A percentile compares a stretch with the other conserved stretches of the same genome.
phyloP scores from a whole-genome alignment of 768 basidiomycete genomes.

The Astraeus odoratus region DNA sequence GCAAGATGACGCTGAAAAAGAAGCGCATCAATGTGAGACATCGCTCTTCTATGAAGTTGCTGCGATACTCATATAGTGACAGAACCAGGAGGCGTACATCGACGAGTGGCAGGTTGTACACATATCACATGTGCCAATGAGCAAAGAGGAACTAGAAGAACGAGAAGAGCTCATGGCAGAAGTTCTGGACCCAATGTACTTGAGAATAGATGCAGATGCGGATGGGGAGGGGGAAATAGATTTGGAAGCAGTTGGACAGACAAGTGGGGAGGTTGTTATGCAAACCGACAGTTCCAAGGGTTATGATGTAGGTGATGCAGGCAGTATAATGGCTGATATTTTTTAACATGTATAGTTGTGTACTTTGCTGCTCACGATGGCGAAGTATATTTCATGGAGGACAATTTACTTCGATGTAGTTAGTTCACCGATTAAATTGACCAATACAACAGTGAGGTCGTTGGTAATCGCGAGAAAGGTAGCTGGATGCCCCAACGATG shows the following conservation, averaged over 20 bases:
- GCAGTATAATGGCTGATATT: slow-evolving; percentile 26
- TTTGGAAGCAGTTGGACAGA: slow-evolving; percentile 53
- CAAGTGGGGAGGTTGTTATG: slow-evolving; percentile 33
- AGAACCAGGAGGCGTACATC: slow-evolving; percentile 66
- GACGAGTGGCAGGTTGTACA: slow-evolving; percentile 83
- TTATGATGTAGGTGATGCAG: slow-evolving; percentile 34
- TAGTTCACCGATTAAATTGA: too few species aligned
- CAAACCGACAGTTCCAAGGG: slow-evolving; percentile 33
- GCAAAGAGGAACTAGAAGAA: slow-evolving; percentile 68
- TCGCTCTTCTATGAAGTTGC: slow-evolving; percentile 1
- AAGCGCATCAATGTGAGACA: slow-evolving; percentile 66
- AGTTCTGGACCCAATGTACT: slow-evolving; percentile 59
- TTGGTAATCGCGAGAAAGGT: too few species aligned
- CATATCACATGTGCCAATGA: slow-evolving; percentile 63
- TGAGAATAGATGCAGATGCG: slow-evolving; percentile 46
- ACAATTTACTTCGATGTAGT: too few species aligned
- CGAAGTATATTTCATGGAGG: too few species aligned
- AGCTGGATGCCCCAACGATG: too few species aligned
- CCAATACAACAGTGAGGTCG: too few species aligned
- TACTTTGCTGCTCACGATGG: slow-evolving; percentile 1
- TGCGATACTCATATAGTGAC: slow-evolving; percentile 2
- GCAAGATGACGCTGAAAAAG: slow-evolving; percentile 84
- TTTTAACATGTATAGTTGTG: slow-evolving; percentile 14
- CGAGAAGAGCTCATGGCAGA: slow-evolving; percentile 74
- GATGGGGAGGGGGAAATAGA: slow-evolving; percentile 58